Evolutionary conservation across 306 rosid genomes (phyloP), one percentile per base, ranked within the genome.

Genomic region (Cyclanthera cordifolia): DNA sequence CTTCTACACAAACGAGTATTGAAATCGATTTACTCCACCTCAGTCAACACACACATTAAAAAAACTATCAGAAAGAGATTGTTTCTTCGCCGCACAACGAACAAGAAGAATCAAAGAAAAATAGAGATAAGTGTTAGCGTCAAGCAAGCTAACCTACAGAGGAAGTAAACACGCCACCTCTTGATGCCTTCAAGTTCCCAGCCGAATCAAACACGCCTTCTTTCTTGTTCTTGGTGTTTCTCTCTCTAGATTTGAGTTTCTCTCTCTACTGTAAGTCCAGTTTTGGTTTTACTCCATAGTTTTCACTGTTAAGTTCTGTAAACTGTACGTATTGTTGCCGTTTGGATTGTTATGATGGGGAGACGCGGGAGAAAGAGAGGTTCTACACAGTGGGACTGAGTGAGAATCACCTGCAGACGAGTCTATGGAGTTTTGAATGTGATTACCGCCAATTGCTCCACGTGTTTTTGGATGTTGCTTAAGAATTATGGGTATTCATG

Each of bases 31-130:
- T 8, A 30, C 10, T 60, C 27, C 8, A 20, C 12, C 20, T 63
- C 12, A 30, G 13, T 12, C 13, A 20, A 57, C 20, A 57, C 65
- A 30, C 41, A 17, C 23, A 50, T 3, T n/a, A 13, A 15, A 30
- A 30, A 57, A 37, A 0, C 3, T 0, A 2, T 25, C 39, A 9
- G 8, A 19, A 9, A 23, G 21, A 14, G 21, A 65, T 11, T 52
- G 73, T 83, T 81, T 84, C 88, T 79, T 85, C 63, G 69, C 68
- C 71, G 81, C 27, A n/a, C 12, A 58, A 23, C 15, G 47, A 46
- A 52, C 41, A 72, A 73, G 71, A 74, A 75, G 80, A 83, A 79
- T 72, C 51, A 28, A 65, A 71, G n/a, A 53, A 52, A 53, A 55
- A 55, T 16, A 55, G 20, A 3, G 67, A 43, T n/a, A 0, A 46